Evolutionary conservation across 2,329 filamentous ascomycete species (phyloP).

Genomic region (Pseudovirgaria hyperparasitica): DNA sequence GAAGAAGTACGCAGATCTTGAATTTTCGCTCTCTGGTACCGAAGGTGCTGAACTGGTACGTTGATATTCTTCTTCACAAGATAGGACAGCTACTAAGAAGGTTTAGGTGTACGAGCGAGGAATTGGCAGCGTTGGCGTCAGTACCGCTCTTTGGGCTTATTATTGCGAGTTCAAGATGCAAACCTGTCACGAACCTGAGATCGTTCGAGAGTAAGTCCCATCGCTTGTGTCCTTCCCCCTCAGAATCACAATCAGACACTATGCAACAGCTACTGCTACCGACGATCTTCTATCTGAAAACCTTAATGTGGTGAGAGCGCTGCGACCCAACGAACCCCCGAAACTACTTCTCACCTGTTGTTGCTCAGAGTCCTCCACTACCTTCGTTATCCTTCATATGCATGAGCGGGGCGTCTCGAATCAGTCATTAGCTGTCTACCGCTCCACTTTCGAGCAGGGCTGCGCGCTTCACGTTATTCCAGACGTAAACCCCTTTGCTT

Average conservation of each 20-base stretch:
- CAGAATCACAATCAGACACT: slow-evolving; percentile 14
- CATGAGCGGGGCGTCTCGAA: too few species aligned
- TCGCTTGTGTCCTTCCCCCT: slow-evolving; percentile 18
- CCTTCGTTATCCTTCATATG: too few species aligned
- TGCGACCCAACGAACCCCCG: slow-evolving; percentile 9
- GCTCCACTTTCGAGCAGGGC: slow-evolving; percentile 11
- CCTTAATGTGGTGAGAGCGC: slow-evolving; percentile 5
- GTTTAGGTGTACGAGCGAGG: slow-evolving; percentile 83
- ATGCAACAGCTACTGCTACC: slow-evolving; percentile 5
- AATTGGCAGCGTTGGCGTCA: slow-evolving; percentile 82
- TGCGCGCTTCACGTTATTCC: not conserved
- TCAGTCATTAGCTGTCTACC: slow-evolving; percentile 26
- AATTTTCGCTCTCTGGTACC: slow-evolving; percentile 92
- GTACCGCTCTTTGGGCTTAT: slow-evolving; percentile 92
- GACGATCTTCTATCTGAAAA: too few species aligned
- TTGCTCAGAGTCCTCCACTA: slow-evolving; percentile 34
- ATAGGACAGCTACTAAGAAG: slow-evolving; percentile 4
- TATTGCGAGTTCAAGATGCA: slow-evolving; percentile 98
- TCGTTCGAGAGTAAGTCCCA: slow-evolving; percentile 99
- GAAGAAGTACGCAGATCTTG: slow-evolving; percentile 98
- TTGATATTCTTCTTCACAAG: slow-evolving; percentile 1
- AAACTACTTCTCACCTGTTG: slow-evolving; percentile 7
- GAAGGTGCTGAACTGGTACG: slow-evolving; percentile 93
- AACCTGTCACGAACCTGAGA: slow-evolving; percentile 83
- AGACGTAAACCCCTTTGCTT: slow-evolving; percentile 8